Base-by-base conservation (phyloP, 441 rosid genomes). In the Pelargonium fulgidum region DNA sequence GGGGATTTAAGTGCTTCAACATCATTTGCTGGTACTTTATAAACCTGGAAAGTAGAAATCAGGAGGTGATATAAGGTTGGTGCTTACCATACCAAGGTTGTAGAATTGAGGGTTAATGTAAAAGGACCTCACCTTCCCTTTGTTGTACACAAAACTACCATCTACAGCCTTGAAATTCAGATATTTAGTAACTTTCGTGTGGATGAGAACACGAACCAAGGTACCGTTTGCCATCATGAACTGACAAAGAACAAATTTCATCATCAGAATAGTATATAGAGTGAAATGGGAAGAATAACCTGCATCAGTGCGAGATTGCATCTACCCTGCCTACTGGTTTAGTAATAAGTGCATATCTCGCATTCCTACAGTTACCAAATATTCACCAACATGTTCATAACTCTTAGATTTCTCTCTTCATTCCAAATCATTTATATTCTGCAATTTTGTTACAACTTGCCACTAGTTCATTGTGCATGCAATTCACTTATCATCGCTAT, bases 161-260 rank as follows among this genome's bases (percentile, higher is more conserved):
- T 88, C 93, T 0, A 88, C 93, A 1, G 84, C 90, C 71, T 88
- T 88, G 78, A 88, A 88, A 82, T 86, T 85, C 64, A 88, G 87
- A 67, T 88, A 86, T 82, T 88, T 88, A 1, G 89, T 86, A 69
- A 88, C 93, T 76, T 88, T 85, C 0, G 90, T 86, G 75, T 88
- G 93, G 73, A 88, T 85, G 63, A 88, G 85, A 75, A 84, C 78
- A 41, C 82, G 86, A 54, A 88, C 90, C 78, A 88, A 71, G 24
- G 69, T 59, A 16, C 89, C 93, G 69, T 86, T 86, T 56, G 89
- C 93, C 93, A 88, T 84, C 68, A 84, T 86, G 75, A 88, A 88
- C 93, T 88, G 63, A 8, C 14, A 8, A 59, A 20, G 24, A n/a
- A 48, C 73, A 70, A 24, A 64, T 68, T 1, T 14, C 68, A 70